These are phyloP conservation scores for Entomortierella parvispora DNA, from an alignment of 192 early-diverging fungal genomes.

Conservation along the genomic window DNA sequence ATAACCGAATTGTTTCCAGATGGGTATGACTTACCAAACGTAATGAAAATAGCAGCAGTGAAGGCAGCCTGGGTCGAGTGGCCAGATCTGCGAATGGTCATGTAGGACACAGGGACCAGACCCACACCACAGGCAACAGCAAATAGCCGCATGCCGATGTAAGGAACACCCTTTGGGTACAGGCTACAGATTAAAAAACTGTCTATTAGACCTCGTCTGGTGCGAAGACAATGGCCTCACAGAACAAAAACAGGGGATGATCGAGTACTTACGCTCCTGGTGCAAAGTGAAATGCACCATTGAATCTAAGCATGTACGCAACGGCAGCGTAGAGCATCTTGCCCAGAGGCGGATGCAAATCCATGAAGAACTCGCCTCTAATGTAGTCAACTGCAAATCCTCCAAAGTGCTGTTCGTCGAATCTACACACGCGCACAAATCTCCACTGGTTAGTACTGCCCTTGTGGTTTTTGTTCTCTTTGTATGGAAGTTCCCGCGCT, in stretches of 20 bases:
- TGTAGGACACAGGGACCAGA: conserved; percentile 83
- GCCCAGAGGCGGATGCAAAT: conserved; percentile 93
- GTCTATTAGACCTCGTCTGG: neutral
- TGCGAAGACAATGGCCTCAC: conserved; percentile 40
- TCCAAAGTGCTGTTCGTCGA: conserved; percentile 95
- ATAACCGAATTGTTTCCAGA: neutral
- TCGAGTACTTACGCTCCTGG: conserved; percentile 76
- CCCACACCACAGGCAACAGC: conserved; percentile 82
- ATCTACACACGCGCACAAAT: conserved; percentile 54
- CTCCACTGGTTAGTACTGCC: neutral
- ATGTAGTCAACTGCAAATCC: conserved; percentile 90
- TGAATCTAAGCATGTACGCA: conserved; percentile 76
- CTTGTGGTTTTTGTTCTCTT: neutral
- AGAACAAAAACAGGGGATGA: neutral
- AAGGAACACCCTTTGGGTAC: conserved; percentile 90
- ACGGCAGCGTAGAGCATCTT: conserved; percentile 79
- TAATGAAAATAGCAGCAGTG: conserved; percentile 81
- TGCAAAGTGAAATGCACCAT: conserved; percentile 85
- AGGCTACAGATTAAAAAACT: conserved; percentile 51
- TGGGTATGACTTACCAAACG: conserved; percentile 87
- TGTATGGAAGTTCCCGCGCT: conserved; percentile 5
- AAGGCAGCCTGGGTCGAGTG: conserved; percentile 80
- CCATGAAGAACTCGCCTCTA: conserved; percentile 90
- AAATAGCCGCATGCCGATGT: conserved; percentile 84
- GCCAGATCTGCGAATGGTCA: conserved; percentile 83